Base-by-base conservation (phyloP, 306 rosid species). In the Cicer cuneatum region DNA sequence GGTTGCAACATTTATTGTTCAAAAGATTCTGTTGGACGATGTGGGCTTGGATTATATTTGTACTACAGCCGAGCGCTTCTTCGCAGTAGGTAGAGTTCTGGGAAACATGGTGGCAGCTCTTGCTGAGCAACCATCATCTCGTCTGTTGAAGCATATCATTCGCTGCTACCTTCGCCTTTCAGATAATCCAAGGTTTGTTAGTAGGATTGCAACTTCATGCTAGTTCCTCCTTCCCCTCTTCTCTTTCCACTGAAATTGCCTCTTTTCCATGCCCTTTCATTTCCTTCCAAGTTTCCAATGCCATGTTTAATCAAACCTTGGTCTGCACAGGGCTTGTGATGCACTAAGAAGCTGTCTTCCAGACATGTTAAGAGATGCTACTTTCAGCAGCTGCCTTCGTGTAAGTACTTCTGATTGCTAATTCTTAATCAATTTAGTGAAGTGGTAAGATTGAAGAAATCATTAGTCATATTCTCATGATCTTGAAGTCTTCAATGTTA, bases 321-420 rank as follows among this genome's bases (percentile, higher is more conserved):
- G 3, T 76, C 47, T 74, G 71, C 39, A 70, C 83, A 93, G 98
- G 87, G 98, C 97, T 35, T 91, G 98, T 66, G 97, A 93, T 73
- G 98, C 98, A 42, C 75, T 93, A 65, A 84, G 98, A 74, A 91
- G 91, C 82, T 93, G 98, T 82, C 92, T 93, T 74, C 98, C 97
- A 0, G 97, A 93, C 64, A 87, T 88, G 90, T 67, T 93, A 75
- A 80, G 97, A 77, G 98, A 93, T 74, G 85, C 94, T 72, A 93
- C 98, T 78, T 93, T 93, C 89, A 88, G 83, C 80, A 80, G 86
- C 72, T 87, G 91, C 84, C 96, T 93, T 43, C 92, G 92, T 48
- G 97, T 93, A 87, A 89, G 90, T 54, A n/a, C 42, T 35, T 45
- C 38, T 33, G 14, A 59, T 74, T 66, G 14, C 52, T 21, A 11